These are phyloP conservation scores for Solanum chacoense DNA, from an alignment of 305 asterid species.

Conservation along the genomic window DNA sequence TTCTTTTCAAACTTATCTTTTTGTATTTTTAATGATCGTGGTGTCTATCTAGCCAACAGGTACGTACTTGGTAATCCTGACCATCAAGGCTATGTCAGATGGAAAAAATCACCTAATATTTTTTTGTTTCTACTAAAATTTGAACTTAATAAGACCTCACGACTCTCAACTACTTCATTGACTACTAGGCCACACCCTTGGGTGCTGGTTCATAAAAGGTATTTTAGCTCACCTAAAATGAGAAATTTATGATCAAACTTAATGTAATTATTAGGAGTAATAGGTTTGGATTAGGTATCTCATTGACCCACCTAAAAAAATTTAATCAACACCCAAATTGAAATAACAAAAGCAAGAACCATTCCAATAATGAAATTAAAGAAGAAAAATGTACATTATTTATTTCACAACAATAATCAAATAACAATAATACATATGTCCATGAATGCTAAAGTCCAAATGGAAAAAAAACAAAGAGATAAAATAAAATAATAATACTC, in stretches of 20 bases:
- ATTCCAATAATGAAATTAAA: background rate
- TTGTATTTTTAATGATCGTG: too few relatives aligned
- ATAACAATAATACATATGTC: background rate
- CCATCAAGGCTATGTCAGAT: too few relatives aligned
- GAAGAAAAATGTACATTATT: background rate
- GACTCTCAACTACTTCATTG: background rate
- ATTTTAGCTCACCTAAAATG: background rate
- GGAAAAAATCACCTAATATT: background rate
- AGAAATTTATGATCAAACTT: background rate
- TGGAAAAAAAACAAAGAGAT: background rate
- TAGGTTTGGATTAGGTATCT: background rate
- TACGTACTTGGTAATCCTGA: too few relatives aligned
- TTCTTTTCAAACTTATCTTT: background rate
- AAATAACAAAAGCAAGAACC: background rate
- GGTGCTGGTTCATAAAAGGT: background rate
- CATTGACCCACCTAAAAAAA: background rate
- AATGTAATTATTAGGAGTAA: background rate
- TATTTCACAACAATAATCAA: background rate
- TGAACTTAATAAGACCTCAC: too few relatives aligned
- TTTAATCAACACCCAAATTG: background rate
- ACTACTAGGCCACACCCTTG: too few relatives aligned
- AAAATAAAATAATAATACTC: background rate
- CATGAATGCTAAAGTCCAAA: background rate
- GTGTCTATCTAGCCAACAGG: background rate
- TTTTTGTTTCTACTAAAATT: fast-evolving